Base-by-base conservation (phyloP, 768 basidiomycete species). In the Tulasnella sp. region DNA sequence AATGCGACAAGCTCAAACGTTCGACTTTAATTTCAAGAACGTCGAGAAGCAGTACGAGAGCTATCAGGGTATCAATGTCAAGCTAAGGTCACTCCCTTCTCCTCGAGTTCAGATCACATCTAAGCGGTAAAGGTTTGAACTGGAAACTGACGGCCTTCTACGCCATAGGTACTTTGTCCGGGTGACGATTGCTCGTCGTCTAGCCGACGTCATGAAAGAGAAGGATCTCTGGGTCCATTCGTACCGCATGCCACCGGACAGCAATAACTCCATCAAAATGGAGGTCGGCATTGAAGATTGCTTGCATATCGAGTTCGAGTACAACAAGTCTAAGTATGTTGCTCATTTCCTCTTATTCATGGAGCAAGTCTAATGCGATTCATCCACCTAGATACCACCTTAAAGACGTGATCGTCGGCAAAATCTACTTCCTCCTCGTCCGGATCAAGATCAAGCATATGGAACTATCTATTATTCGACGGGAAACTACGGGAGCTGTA, bases 261-360 rank as follows among this genome's bases (percentile, higher is more conserved):
- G 90, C 81, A 98, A 97, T 83, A 98, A 96, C 82, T 91, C 94
- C 54, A 99, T 99, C 85, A 98, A 97, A 87, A 99, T 99, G 97
- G 97, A 98, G 84, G 97, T 99, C 45, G 97, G 97, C 9, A 99
- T 99, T 77, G 97, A 99, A 82, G 97, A 99, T 81, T 99, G 97
- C 83, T 83, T 99, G 80, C 97, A 99, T 82, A 99, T 99, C 80
- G 97, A 98, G 82, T 99, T 98, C 79, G 97, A 99, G 85, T 99
- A 99, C 85, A 98, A 99, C 87, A 98, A 99, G 83, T 97, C 96
- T 76, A 99, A 99, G 97, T 94, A 77, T 79, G 92, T 86, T 42
- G 14, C 31, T 15, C 31, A 34, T 15, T 7, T 6, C 0, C 22
- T 15, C 67, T 31, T 6, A 19, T 25, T 9, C 7, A 14, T 2